Conservation (phyloP, 305 asterid genomes). For the Fraxinus floribunda region DNA sequence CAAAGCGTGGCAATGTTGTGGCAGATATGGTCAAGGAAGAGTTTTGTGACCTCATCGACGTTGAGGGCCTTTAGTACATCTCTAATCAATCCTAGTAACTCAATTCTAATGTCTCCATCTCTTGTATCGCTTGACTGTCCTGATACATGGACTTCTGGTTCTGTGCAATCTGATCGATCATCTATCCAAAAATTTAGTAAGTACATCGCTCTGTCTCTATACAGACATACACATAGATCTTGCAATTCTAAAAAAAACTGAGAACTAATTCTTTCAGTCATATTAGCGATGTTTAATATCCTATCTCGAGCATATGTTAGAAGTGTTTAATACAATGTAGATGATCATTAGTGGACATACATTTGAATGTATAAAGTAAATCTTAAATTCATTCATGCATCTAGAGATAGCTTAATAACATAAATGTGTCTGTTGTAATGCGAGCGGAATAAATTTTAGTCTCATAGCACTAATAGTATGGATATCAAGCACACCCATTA, state of each 20-base stretch:
- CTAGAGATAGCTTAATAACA: background rate
- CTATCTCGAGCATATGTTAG: background rate
- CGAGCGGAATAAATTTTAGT: background rate
- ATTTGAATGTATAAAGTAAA: background rate
- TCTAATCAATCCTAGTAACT: constrained; percentile 17
- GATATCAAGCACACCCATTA: background rate
- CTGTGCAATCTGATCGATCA: constrained; percentile 27
- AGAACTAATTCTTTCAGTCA: background rate
- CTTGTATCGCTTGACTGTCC: constrained; percentile 60
- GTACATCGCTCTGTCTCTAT: constrained; percentile 17
- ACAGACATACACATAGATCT: background rate
- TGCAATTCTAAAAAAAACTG: background rate
- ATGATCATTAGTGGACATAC: background rate
- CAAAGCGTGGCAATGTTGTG: constrained; percentile 26
- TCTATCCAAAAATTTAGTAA: constrained; percentile 39
- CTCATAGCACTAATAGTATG: background rate
- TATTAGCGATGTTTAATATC: background rate
- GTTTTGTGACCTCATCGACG: constrained; percentile 9
- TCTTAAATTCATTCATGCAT: background rate
- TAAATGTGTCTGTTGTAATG: background rate
- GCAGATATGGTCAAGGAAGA: constrained; percentile 23
- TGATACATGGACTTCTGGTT: constrained; percentile 54
- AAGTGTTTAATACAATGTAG: background rate
- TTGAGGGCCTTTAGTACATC: constrained; percentile 35
- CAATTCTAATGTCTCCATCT: constrained; percentile 52